phyloP scores from a whole-genome alignment of 2,329 filamentous ascomycete genomes.

The Xylaria sp. region DNA sequence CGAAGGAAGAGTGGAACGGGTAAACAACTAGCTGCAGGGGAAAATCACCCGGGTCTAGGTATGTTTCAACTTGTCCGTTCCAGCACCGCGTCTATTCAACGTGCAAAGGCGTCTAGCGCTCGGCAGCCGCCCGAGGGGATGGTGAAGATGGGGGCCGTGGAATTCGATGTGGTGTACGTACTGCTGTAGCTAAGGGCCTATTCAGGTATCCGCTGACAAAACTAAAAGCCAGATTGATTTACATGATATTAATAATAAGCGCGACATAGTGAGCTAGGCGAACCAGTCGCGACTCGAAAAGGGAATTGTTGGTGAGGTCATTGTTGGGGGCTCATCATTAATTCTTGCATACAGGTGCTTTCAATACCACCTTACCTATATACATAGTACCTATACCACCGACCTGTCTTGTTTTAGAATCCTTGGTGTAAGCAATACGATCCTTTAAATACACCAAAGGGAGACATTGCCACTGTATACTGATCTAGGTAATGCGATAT shows the following conservation, averaged over 20 bases:
- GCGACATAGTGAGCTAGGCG: slow-evolving; percentile 1
- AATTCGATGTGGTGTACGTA: slow-evolving; percentile 3
- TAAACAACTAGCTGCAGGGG: slow-evolving; percentile 29
- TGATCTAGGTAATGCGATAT: background rate
- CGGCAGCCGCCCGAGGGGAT: slow-evolving; percentile 37
- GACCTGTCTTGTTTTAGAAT: slow-evolving; percentile 29
- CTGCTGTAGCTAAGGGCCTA: background rate
- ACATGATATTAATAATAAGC: slow-evolving; percentile 11
- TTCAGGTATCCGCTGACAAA: background rate
- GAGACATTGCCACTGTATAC: background rate
- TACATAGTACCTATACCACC: slow-evolving; percentile 5
- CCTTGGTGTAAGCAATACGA: slow-evolving; percentile 23
- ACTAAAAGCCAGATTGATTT: slow-evolving; percentile 2
- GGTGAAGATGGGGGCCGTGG: slow-evolving; percentile 35
- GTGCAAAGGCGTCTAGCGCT: slow-evolving; percentile 37
- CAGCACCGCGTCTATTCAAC: slow-evolving; percentile 35
- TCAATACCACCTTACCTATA: slow-evolving; percentile 2
- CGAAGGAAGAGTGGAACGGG: slow-evolving; percentile 19
- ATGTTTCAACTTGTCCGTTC: slow-evolving; percentile 28
- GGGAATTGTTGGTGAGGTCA: slow-evolving; percentile 24
- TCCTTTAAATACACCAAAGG: slow-evolving; percentile 31
- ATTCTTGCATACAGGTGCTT: slow-evolving; percentile 22
- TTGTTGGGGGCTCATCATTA: slow-evolving; percentile 9
- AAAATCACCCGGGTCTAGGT: slow-evolving; percentile 17
- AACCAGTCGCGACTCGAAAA: slow-evolving; percentile 12